Evolutionary conservation across 176 grass and related monocot genomes (phyloP).

Genomic region (Tuctoria greenei): DNA sequence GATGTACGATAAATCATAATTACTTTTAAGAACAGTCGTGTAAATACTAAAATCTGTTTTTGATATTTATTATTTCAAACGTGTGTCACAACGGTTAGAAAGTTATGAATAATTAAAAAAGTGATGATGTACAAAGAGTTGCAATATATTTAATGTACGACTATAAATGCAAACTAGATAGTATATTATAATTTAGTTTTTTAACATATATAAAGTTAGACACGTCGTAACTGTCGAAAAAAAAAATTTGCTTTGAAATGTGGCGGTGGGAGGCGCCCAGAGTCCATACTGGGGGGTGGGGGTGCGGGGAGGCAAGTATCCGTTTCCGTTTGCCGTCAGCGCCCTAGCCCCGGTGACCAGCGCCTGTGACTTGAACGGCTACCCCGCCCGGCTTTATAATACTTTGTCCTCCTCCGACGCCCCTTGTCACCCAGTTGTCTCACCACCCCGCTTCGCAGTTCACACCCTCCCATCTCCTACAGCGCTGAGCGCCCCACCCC

Average conservation of each 20-base stretch:
- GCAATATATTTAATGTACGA: too few relatives aligned
- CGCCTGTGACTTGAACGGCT: slow-evolving; percentile 32
- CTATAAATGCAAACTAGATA: background rate
- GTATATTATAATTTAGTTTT: background rate
- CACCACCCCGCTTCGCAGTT: background rate
- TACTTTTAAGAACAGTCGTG: too few relatives aligned
- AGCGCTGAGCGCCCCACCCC: background rate
- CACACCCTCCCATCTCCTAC: background rate
- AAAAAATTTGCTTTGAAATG: background rate
- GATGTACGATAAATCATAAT: too few relatives aligned
- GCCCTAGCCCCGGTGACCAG: background rate
- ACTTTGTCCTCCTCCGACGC: background rate
- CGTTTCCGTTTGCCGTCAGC: slow-evolving; percentile 36
- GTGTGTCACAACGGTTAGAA: too few relatives aligned
- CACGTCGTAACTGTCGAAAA: background rate
- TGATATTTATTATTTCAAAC: too few relatives aligned
- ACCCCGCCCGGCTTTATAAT: slow-evolving; percentile 40
- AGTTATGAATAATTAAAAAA: too few relatives aligned
- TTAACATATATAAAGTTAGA: background rate
- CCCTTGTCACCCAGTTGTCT: background rate
- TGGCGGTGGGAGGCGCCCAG: background rate
- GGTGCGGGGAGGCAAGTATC: slow-evolving; percentile 6
- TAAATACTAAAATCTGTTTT: too few relatives aligned
- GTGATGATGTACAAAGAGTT: too few relatives aligned
- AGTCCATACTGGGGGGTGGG: background rate